Evolutionary conservation across 768 basidiomycete genomes (phyloP).

Genomic region (Lactifluus pinguis): DNA sequence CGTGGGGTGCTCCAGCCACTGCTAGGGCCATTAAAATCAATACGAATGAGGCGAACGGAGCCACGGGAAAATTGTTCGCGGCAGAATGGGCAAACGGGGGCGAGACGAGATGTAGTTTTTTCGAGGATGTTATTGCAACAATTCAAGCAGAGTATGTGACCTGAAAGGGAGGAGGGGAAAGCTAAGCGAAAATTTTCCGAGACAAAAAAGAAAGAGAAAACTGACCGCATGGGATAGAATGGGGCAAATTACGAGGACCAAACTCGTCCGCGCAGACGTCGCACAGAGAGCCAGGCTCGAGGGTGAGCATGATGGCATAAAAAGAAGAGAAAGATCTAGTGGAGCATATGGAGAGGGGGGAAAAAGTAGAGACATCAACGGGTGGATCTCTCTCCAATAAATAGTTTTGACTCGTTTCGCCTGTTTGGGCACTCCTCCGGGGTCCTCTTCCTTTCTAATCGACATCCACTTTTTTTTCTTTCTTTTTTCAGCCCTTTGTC

Average conservation of each 20-base stretch:
- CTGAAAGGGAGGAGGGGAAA: slow-evolving; percentile 30
- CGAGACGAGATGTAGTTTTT: slow-evolving; percentile 61
- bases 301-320: slow-evolving; percentile 56
- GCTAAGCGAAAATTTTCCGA: slow-evolving; percentile 23
- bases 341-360: slow-evolving; percentile 10
- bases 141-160: slow-evolving; percentile 69
- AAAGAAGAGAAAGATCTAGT: slow-evolving; percentile 18
- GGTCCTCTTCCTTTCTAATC: slow-evolving; percentile 13
- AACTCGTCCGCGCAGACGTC: slow-evolving; percentile 88
- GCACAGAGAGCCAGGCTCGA: slow-evolving; percentile 74
- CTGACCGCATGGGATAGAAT: slow-evolving; percentile 77
- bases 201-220: slow-evolving; percentile 22
- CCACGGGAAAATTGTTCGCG: slow-evolving; percentile 64
- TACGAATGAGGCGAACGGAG: slow-evolving; percentile 65
- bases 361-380: slow-evolving; percentile 3
- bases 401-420: slow-evolving; percentile 8
- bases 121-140: slow-evolving; percentile 77
- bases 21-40: slow-evolving; percentile 51
- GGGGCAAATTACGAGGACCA: slow-evolving; percentile 61
- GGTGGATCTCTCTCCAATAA: slow-evolving; percentile 4
- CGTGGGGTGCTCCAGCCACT: slow-evolving; percentile 64
- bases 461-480: neutral
- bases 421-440: slow-evolving; percentile 11
- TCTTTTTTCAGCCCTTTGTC: neutral
- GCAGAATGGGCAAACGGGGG: slow-evolving; percentile 80